Evolutionary conservation across 75 land plant species (phyloP), one percentile per base, ranked within the genome.

Genomic region (Chamaecyparis obtusa): DNA sequence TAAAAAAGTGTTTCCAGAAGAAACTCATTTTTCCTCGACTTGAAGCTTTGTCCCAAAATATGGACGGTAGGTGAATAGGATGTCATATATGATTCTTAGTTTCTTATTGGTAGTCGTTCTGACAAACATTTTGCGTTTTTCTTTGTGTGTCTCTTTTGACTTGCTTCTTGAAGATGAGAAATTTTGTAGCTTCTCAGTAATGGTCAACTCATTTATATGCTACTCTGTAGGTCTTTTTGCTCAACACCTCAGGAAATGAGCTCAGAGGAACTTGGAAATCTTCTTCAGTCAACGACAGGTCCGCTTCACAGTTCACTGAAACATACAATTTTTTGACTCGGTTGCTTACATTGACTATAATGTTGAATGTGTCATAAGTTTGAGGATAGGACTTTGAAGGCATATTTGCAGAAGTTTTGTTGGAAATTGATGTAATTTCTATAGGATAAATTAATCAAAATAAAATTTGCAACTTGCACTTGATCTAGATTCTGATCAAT

Each of bases 221-320:
- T 41, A 74, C 21, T 33, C 16, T 60, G 33, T 86, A 93, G 94
- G 86, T 89, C 93, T 84, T 37, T 49, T 16, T 93, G 94, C 86
- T 91, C 93, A 60, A 83, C 91, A 55, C 85, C 91, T 44, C 89
- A 92, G 84, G 93, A 94, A 86, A 33, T 94, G 41, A 72, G 77
- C 41, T 46, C 87, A 13, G 91, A 88, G 76, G 89, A 93, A 84
- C 87, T 92, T 86, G 88, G 88, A 84, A 87, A 91, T 41, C 69
- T 93, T 76, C 46, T 92, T 30, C 72, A 87, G 4, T 15, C 71
- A 2, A 92, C 80, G 46, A 39, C 87, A 60, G 94, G 94, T 93
- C 86, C 67, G 79, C 24, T 55, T 84, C 74, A 33, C 85, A 21
- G 19, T 55, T 84, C 74, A 33, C 85, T 36, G 19, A 51, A 17